Evolutionary conservation across 2,329 filamentous ascomycete species (phyloP).

Genomic region (Nannizziopsis barbatae): DNA sequence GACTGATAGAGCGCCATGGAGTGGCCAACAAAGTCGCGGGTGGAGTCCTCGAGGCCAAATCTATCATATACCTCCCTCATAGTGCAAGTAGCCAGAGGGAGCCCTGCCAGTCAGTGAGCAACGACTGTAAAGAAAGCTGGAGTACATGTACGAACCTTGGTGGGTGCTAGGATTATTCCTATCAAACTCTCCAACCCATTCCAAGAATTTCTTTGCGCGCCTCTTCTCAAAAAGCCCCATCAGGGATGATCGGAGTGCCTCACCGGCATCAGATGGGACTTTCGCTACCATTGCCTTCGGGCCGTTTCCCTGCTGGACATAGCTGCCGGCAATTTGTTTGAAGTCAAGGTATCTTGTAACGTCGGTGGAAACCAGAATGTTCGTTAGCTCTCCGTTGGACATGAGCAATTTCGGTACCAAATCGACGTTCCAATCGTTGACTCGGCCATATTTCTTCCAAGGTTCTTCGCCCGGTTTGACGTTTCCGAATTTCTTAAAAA

Average conservation of each 20-base stretch:
- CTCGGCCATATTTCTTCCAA: slow-evolving; percentile 94
- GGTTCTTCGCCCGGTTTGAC: slow-evolving; percentile 68
- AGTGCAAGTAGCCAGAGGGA: slow-evolving; percentile 65
- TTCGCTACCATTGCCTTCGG: slow-evolving; percentile 86
- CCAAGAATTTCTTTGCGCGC: slow-evolving; percentile 88
- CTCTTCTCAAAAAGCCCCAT: slow-evolving; percentile 99
- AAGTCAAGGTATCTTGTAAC: slow-evolving; percentile 82
- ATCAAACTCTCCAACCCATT: slow-evolving; percentile 86
- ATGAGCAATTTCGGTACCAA: slow-evolving; percentile 97
- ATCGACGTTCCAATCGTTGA: slow-evolving; percentile 99
- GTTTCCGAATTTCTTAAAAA: slow-evolving; percentile 96
- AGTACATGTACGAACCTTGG: slow-evolving; percentile 54
- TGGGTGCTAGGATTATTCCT: slow-evolving; percentile 70
- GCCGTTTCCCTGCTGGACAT: slow-evolving; percentile 78
- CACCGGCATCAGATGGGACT: slow-evolving; percentile 83
- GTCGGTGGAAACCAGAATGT: slow-evolving; percentile 94
- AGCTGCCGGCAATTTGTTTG: slow-evolving; percentile 91
- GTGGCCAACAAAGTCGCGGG: slow-evolving; percentile 93
- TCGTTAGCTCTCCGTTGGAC: slow-evolving; percentile 95
- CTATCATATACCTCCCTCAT: slow-evolving; percentile 99
- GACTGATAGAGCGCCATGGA: slow-evolving; percentile 94
- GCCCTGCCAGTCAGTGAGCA: slow-evolving; percentile 43
- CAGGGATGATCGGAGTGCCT: slow-evolving; percentile 81
- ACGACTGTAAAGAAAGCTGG: slow-evolving; percentile 4
- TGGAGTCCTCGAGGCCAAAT: slow-evolving; percentile 79